Base-by-base conservation (phyloP, 345 rosid species). In the Heritiera littoralis region DNA sequence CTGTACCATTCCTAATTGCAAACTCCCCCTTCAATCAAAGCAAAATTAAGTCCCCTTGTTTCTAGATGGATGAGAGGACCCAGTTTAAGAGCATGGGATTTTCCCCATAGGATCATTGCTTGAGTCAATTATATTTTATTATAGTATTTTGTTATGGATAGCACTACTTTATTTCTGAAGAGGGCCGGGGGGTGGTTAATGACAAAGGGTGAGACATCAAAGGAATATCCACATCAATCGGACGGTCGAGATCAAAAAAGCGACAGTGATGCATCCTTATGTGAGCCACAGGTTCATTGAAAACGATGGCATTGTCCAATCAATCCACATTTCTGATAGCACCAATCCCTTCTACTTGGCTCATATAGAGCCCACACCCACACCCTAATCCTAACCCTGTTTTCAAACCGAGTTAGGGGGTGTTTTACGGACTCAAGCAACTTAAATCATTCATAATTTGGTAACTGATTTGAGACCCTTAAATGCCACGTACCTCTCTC, bases 341-440 rank as follows among this genome's bases (percentile, higher is more conserved):
- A n/a, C 68, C 66, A 59, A 20, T 14, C 56, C 56, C 61, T 70
- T 41, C 23, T 17, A 56, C 30, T 10, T 40, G 77, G 38, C 72
- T 65, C 35, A 32, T 18, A 77, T 18, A 32, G 32, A 61, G 11
- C n/a, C 23, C 80, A 66, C 51, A 23, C 55, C 32, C 72, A 17
- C 13, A 23, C 30, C 3, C 38, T 35, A 2, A 35, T 3, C 38
- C 38, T 35, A 35, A 3, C 72, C 48, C 2, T 48, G 45, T 6
- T 51, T 41, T 45, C 41, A 59, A 23, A 38, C 77, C 10, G 40
- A 41, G 7, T 75, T 54, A 52, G 11, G 58, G 23, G 60, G 9
- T 18, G 54, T 78, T 78, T 69, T 59, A 78, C 38, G 3, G 28
- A 12, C 74, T 78, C 76, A 70, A 78, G 80, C 76, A 78, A 78